These are phyloP conservation scores for Podaxis sp. DNA, from an alignment of 768 basidiomycete species.

Conservation along the genomic window DNA sequence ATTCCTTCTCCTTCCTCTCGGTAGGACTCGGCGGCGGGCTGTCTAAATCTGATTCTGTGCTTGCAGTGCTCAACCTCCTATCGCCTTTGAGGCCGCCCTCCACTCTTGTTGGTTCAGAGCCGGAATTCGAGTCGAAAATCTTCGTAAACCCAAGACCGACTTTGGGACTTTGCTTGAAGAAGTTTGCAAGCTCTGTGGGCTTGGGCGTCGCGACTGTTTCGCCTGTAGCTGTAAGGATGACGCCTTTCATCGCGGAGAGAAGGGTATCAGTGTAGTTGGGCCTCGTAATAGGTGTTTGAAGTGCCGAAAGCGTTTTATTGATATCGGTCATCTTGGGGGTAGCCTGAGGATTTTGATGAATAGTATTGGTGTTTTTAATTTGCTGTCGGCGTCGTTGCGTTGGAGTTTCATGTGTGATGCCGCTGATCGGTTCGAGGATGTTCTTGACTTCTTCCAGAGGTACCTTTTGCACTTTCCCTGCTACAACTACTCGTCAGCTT, in stretches of 20 bases:
- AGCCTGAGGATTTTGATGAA: neutral
- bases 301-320: constrained; percentile 27
- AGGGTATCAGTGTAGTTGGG: constrained; percentile 30
- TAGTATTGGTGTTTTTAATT: constrained; percentile 20
- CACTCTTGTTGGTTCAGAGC: constrained; percentile 26
- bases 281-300: constrained; percentile 56
- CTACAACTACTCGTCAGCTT: constrained; percentile 21
- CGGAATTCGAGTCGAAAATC: constrained; percentile 69
- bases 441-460: constrained; percentile 81
- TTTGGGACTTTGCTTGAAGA: constrained; percentile 68
- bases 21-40: constrained; percentile 49
- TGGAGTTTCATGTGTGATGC: constrained; percentile 25
- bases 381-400: constrained; percentile 20
- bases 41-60: constrained; percentile 26
- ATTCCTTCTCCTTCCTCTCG: constrained; percentile 41
- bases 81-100: neutral
- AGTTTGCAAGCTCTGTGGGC: constrained; percentile 60
- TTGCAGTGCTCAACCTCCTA: constrained; percentile 22
- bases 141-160: constrained; percentile 74
- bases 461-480: constrained; percentile 44
- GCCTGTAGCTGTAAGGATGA: constrained; percentile 77
- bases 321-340: constrained; percentile 4
- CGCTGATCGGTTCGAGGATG: constrained; percentile 49
- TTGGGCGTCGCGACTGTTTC: constrained; percentile 71
- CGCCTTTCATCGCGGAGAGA: constrained; percentile 70